phyloP scores from a whole-genome alignment of 371 early-diverging fungal genomes.

The Saksenaea oblongispora region DNA sequence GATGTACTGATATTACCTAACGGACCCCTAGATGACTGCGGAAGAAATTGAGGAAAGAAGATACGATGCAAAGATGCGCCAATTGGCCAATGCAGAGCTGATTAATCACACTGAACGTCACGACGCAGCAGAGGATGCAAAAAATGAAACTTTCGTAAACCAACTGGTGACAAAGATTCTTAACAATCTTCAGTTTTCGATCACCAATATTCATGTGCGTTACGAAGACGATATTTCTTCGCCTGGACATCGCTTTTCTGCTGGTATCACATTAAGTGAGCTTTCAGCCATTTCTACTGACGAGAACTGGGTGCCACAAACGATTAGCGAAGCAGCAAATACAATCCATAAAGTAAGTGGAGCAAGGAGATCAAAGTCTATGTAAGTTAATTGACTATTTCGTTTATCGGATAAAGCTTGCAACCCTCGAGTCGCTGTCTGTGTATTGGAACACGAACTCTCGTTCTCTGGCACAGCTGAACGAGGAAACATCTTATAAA shows the following conservation, averaged over 20 bases:
- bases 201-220: conserved; percentile 93
- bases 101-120: conserved; percentile 21
- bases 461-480: conserved; percentile 49
- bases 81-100: conserved; percentile 81
- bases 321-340: conserved; percentile 75
- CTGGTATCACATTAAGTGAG: conserved; percentile 89
- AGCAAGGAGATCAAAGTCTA: too few species aligned
- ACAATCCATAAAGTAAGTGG: conserved; percentile 76
- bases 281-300: conserved; percentile 94
- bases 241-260: conserved; percentile 80
- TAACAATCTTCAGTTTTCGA: conserved; percentile 94
- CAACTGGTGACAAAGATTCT: conserved; percentile 91
- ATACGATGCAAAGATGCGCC: conserved; percentile 81
- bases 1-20: neutral
- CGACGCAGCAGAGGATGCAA: conserved; percentile 55
- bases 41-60: conserved; percentile 80
- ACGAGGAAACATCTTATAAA: conserved; percentile 29
- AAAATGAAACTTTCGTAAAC: conserved; percentile 77
- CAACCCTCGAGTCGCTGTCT: conserved; percentile 63
- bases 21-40: conserved; percentile 65
- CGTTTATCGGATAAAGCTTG: conserved; percentile 11
- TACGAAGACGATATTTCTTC: conserved; percentile 89
- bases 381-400: too few species aligned
- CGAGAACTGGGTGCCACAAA: conserved; percentile 83
- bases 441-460: conserved; percentile 80